Evolutionary conservation across 1,139 yeast species (phyloP), one percentile per base, ranked within the genome.

Genomic region (Pichia sp.): DNA sequence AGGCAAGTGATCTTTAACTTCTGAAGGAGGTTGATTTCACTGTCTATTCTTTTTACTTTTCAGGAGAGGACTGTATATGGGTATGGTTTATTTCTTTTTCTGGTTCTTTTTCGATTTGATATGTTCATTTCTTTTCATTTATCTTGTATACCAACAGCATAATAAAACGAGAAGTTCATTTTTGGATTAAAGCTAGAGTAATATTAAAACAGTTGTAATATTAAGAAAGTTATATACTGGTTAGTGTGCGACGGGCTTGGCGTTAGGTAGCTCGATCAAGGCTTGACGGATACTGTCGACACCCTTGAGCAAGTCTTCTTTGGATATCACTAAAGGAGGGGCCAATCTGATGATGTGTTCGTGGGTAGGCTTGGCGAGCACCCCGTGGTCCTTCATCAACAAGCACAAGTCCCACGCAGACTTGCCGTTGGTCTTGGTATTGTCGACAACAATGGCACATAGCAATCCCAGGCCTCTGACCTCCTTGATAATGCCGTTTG

Each of bases 351-450:
- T 92, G 66, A 93, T 92, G 71, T 90, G 87, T 67, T 90, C 97
- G 70, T 92, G 99, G 3, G 99, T 92, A 63, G 98, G 98, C 76
- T 92, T 92, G 61, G 99, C 98, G 68, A 92, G 77, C 36, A 92
- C 87, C 56, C 99, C 99, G 61, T 82, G 76, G 57, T 87, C 83
- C 74, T 88, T 90, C 95, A 93, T 86, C 64, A 89, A 74, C 66
- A 92, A 71, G 74, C 99, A 92, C 65, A 92, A 79, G 70, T 92
- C 98, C 98, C 98, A 93, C 3, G 98, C 98, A 44, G 95, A 79
- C 72, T 93, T 84, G 59, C 97, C 97, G 68, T 86, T 85, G 57
- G 97, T 83, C 73, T 86, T 86, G 50, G 83, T 61, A 54, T 87
- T 84, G 72, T 92, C 97, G 68, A 92, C 88, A 57, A 92, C 97